These are phyloP conservation scores for Trapa incisa DNA, from an alignment of 345 rosid species.

Conservation along the genomic window DNA sequence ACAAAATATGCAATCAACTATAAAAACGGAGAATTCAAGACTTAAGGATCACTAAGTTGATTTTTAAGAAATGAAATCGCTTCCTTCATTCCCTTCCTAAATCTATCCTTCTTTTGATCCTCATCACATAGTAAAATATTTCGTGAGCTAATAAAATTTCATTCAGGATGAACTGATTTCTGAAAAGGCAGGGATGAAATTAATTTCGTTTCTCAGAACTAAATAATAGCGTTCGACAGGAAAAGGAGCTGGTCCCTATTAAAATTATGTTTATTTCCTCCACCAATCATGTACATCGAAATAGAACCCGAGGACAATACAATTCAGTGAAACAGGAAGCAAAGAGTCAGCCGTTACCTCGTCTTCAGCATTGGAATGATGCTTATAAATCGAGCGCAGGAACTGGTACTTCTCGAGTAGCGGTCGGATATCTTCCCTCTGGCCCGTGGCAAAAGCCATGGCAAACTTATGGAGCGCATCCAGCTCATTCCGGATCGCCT, in stretches of 20 bases:
- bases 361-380: slow-evolving; percentile 82
- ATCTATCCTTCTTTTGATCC: neutral
- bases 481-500: slow-evolving; percentile 74
- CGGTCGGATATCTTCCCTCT: slow-evolving; percentile 34
- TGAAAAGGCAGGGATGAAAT: neutral
- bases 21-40: neutral
- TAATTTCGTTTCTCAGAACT: neutral
- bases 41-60: neutral
- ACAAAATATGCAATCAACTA: neutral
- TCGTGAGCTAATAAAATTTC: neutral
- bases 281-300: neutral
- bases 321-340: neutral
- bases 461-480: slow-evolving; percentile 69
- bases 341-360: slow-evolving; percentile 35
- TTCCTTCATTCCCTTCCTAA: neutral
- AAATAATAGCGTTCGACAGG: neutral
- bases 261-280: neutral
- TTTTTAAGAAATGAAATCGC: neutral
- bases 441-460: slow-evolving; percentile 57
- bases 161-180: neutral
- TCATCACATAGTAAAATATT: neutral
- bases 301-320: neutral
- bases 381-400: slow-evolving; percentile 57
- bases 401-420: slow-evolving; percentile 55
- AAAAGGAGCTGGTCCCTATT: neutral